Conservation (phyloP, 345 rosid genomes). For the Eucalyptus sp. region DNA sequence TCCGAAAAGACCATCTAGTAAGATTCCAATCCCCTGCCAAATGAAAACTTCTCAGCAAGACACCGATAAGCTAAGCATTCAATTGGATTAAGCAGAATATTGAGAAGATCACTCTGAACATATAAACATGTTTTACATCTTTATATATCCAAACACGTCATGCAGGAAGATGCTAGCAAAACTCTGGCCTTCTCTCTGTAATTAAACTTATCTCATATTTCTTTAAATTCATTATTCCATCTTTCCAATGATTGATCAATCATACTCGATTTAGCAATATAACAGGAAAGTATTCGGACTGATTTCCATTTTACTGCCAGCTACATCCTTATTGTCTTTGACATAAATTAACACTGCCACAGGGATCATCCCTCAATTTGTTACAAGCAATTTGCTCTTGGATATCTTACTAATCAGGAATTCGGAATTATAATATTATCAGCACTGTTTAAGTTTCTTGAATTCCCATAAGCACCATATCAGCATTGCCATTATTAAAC, state of each 20-base stretch:
- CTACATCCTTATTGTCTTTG: not conserved
- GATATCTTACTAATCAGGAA: not conserved
- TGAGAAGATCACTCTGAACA: not conserved
- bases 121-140: not conserved
- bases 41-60: not conserved
- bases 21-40: slow-evolving; percentile 77
- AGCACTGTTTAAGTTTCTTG: not conserved
- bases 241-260: not conserved
- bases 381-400: not conserved
- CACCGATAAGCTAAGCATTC: not conserved
- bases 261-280: not conserved
- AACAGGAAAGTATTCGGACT: not conserved
- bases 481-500: not conserved
- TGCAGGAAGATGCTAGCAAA: not conserved
- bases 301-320: not conserved
- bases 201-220: not conserved
- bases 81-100: not conserved
- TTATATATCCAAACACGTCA: not conserved
- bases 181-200: not conserved
- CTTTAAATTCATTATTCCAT: not conserved
- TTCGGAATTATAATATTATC: not conserved
- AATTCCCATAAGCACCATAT: not conserved
- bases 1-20: slow-evolving; percentile 93
- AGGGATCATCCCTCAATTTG: not conserved
- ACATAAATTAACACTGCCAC: not conserved